These are phyloP conservation scores for Cochlearia excelsa DNA, from an alignment of 345 rosid species.

Conservation along the genomic window DNA sequence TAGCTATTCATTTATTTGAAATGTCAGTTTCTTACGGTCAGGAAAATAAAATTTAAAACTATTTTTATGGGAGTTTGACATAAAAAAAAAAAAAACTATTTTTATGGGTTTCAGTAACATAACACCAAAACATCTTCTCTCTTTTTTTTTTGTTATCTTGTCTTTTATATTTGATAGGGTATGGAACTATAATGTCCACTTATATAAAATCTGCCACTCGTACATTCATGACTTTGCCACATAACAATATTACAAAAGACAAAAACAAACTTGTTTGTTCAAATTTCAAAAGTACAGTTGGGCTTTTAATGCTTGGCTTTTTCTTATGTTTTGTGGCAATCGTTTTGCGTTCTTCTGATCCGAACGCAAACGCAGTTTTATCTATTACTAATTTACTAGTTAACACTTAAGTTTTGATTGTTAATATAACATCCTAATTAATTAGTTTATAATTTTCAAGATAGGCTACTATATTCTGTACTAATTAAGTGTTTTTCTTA, in stretches of 20 bases:
- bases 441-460: too few relatives aligned
- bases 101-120: constrained; percentile 16
- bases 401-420: neutral
- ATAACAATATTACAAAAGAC: constrained; percentile 27
- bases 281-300: constrained; percentile 23
- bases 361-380: constrained; percentile 3
- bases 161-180: constrained; percentile 34
- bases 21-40: constrained; percentile 24
- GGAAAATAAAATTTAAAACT: neutral
- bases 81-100: too few relatives aligned
- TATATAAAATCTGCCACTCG: constrained; percentile 31
- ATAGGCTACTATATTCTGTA: too few relatives aligned
- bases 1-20: constrained; percentile 13
- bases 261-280: constrained; percentile 25
- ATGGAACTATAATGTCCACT: constrained; percentile 35
- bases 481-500: too few relatives aligned
- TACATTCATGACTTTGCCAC: constrained; percentile 29
- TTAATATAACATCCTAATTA: too few relatives aligned
- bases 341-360: neutral
- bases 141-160: constrained; percentile 18
- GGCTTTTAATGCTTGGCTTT: constrained; percentile 21
- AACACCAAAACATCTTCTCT: neutral
- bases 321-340: neutral
- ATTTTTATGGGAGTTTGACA: constrained; percentile 15
- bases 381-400: neutral